Evolutionary conservation across 192 early-diverging fungal species (phyloP).

Genomic region (Dispira parvispora): DNA sequence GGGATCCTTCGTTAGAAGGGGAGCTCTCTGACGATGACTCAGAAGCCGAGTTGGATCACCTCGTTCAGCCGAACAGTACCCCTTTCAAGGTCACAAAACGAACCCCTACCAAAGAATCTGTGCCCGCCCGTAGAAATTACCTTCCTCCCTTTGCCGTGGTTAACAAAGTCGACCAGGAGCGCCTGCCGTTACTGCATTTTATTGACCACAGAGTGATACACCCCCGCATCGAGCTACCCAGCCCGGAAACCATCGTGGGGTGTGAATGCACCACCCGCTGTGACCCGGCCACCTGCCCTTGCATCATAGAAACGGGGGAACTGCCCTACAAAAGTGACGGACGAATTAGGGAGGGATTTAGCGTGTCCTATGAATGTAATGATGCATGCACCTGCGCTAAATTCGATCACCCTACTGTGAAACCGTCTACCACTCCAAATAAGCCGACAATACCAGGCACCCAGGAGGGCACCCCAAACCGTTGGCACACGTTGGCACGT

Average conservation of each 20-base stretch:
- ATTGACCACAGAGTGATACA: neutral
- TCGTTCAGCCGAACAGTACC: no score
- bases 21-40: neutral
- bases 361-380: neutral
- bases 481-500: no score
- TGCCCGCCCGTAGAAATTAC: neutral
- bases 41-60: neutral
- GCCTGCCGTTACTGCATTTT: neutral
- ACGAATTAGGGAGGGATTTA: no score
- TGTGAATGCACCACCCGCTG: neutral
- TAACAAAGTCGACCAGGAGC: neutral
- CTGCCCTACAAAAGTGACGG: neutral
- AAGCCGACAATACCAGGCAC: no score
- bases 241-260: neutral
- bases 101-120: neutral
- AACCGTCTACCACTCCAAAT: no score
- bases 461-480: no score
- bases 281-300: neutral
- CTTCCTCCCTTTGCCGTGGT: neutral
- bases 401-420: neutral
- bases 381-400: neutral
- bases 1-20: neutral
- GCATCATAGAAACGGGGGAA: neutral
- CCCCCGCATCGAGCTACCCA: neutral
- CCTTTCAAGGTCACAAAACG: neutral